Evolutionary conservation across 2,329 filamentous ascomycete genomes (phyloP), one percentile per base, ranked within the genome.

Genomic region (Colletotrichum plurivorum): DNA sequence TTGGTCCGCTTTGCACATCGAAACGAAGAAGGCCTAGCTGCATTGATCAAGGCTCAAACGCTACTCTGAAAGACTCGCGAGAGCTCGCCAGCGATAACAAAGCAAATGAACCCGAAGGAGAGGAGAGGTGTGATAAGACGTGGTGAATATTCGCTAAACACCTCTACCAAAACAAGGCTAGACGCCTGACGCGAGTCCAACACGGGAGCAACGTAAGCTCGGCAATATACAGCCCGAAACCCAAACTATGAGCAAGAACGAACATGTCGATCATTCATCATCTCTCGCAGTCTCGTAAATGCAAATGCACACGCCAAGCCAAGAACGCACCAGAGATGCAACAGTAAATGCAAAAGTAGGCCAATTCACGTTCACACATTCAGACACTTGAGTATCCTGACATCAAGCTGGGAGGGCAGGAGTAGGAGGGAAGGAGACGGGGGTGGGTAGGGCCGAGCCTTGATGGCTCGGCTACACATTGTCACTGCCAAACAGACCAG

Each of bases 221-320:
- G 16, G 9, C 49, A 52, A 31, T 27, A 27, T 54, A 62, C 39
- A 54, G 39, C 39, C 58, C 25, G 39, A 62, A 20, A 18, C 49
- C 41, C 51, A 16, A 61, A 52, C 18, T 61, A 62, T 62, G 27
- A 53, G 39, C 59, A 54, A n/a, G 41, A 62, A 62, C 25, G 41
- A 62, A 62, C 59, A 54, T 49, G 39, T 36, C 55, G 16, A 20
- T n/a, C 41, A 13, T 58, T 31, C 20, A 62, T 45, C 41, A 45
- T 49, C 41, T 36, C 52, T 45, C 49, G 31, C 59, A 54, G 15
- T 36, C 36, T 54, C 16, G 49, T 54, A 54, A 54, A 62, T 62
- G 49, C 59, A 62, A 27, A 48, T 43, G 58, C 58, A 53, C 20
- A 49, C 59, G 31, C 20, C 39, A 52, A 41, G 12, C 31, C 46